A percentile compares a stretch with the other conserved stretches of the same genome.
Conservation (phyloP, 768 basidiomycete species). For the Holtermannia corniformis region DNA sequence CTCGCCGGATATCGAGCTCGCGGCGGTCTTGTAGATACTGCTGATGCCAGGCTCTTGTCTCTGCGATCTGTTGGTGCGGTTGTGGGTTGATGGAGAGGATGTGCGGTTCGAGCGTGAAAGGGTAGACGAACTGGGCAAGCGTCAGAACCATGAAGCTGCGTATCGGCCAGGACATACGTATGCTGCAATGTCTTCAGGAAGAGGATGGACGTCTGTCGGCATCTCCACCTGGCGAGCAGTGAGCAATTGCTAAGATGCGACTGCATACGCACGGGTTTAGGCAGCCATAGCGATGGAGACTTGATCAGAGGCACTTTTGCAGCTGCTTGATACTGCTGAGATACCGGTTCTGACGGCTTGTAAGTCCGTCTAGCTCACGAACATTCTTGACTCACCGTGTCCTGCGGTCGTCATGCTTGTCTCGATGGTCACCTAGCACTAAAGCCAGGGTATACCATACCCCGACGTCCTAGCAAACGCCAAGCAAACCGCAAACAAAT, state of each 20-base stretch:
- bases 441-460: too few species aligned
- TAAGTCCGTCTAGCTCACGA: not conserved
- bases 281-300: constrained; percentile 80
- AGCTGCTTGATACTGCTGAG: constrained; percentile 67
- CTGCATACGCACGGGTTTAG: constrained; percentile 54
- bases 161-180: constrained; percentile 53
- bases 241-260: not conserved
- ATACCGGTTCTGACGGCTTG: constrained; percentile 26
- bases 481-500: too few species aligned
- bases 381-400: not conserved
- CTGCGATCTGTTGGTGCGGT: constrained; percentile 56
- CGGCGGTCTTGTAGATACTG: constrained; percentile 61
- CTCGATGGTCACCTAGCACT: too few species aligned
- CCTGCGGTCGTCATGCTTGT: not conserved
- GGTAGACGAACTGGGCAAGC: constrained; percentile 73
- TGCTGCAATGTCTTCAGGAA: constrained; percentile 78
- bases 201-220: constrained; percentile 85
- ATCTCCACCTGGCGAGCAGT: constrained; percentile 57
- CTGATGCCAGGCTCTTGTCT: constrained; percentile 59
- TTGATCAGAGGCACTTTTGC: constrained; percentile 77
- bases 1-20: constrained; percentile 61
- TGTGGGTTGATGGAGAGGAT: constrained; percentile 65
- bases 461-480: too few species aligned
- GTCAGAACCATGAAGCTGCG: not conserved
- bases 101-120: constrained; percentile 85